Conservation (phyloP, 129 eudicot species). For the Helichrysum umbraculigerum region DNA sequence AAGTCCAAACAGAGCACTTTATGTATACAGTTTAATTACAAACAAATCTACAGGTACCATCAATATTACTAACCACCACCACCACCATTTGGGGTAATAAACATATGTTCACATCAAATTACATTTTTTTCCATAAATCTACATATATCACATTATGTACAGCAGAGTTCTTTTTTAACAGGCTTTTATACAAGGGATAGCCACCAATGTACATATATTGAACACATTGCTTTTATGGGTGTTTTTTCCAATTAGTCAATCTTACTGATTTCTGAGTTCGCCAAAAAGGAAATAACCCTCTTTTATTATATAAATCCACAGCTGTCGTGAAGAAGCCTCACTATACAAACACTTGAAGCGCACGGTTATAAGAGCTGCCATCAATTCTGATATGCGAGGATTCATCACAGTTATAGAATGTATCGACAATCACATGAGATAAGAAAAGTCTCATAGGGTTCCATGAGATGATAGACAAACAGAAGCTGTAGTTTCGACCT, state of each 20-base stretch:
- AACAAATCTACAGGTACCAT: background rate
- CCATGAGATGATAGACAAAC: background rate
- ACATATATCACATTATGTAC: background rate
- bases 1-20: background rate
- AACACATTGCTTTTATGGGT: background rate
- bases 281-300: background rate
- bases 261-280: too few species aligned
- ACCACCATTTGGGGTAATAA: background rate
- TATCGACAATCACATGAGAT: too few species aligned
- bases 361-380: background rate
- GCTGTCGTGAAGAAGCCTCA: background rate
- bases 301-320: background rate
- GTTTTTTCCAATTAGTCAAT: background rate
- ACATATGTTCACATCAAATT: background rate
- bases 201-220: background rate
- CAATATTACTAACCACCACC: background rate
- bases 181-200: background rate
- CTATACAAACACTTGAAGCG: background rate
- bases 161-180: background rate
- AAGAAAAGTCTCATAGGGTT: background rate
- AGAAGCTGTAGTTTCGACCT: background rate
- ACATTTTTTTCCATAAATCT: background rate
- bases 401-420: background rate
- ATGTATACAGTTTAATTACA: background rate
- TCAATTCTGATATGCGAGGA: background rate